Base-by-base conservation (phyloP, 495 filamentous ascomycete species). In the Aspergillus baeticus region DNA sequence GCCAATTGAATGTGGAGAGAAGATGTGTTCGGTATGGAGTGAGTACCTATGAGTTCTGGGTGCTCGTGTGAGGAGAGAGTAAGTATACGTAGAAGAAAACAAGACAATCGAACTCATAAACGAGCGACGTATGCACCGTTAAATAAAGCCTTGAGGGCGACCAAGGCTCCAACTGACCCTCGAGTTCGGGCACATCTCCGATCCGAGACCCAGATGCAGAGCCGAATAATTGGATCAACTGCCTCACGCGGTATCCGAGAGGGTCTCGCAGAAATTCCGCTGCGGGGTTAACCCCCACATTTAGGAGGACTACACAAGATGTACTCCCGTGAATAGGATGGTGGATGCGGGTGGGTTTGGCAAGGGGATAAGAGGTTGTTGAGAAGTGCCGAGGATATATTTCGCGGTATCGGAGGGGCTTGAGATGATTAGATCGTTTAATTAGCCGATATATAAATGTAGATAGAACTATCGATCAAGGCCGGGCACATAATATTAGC, bases 111-210 rank as follows among this genome's bases (percentile, higher is more conserved):
- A n/a, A n/a, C n/a, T n/a, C n/a, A n/a, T n/a, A n/a, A n/a, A n/a
- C n/a, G n/a, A n/a, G n/a, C n/a, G n/a, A n/a, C n/a, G n/a, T n/a
- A n/a, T n/a, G n/a, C n/a, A n/a, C n/a, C n/a, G n/a, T n/a, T n/a
- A n/a, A n/a, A n/a, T n/a, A n/a, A n/a, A n/a, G n/a, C n/a, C n/a
- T n/a, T n/a, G n/a, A n/a, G n/a, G n/a, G n/a, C n/a, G n/a, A n/a
- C n/a, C n/a, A n/a, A n/a, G n/a, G n/a, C n/a, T n/a, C n/a, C n/a
- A n/a, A n/a, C n/a, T n/a, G n/a, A n/a, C n/a, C n/a, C n/a, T n/a
- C n/a, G n/a, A 6, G 22, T 26, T 56, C 54, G 54, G 54, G 35
- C 23, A 49, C 43, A 55, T 41, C 22, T 49, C 54, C 54, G 54
- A 56, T n/a, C 26, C 17, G 36, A 21, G 26, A 35, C 38, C 37